Evolutionary conservation across 805 yeast species (phyloP).

Genomic region (Lipomyces chichibuensis): DNA sequence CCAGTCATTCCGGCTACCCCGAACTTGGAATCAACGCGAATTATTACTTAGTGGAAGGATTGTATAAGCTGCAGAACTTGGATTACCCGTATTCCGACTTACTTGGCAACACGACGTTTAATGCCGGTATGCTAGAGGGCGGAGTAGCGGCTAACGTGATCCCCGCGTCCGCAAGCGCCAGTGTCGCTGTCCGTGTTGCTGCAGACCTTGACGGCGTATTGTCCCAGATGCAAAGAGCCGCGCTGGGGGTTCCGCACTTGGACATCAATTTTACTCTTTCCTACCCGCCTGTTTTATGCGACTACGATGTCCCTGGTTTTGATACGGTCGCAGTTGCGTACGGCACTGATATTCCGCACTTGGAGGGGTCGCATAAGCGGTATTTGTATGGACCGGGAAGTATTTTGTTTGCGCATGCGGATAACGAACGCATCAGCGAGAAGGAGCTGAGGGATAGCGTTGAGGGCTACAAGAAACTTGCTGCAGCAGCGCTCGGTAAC

Average conservation of each 20-base stretch:
- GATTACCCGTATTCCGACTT: slow-evolving; percentile 56
- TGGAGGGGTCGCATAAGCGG: slow-evolving; percentile 47
- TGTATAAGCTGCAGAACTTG: slow-evolving; percentile 51
- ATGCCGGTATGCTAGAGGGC: slow-evolving; percentile 59
- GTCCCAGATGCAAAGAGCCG: slow-evolving; percentile 45
- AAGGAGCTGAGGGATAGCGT: slow-evolving; percentile 55
- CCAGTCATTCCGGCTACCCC: slow-evolving; percentile 67
- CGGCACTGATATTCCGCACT: slow-evolving; percentile 57
- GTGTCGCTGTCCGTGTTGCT: slow-evolving; percentile 58
- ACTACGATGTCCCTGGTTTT: slow-evolving; percentile 67
- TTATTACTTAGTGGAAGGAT: slow-evolving; percentile 55
- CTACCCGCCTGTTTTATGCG: slow-evolving; percentile 51
- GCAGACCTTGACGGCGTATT: slow-evolving; percentile 49
- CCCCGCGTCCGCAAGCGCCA: slow-evolving; percentile 60
- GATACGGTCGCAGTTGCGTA: slow-evolving; percentile 56
- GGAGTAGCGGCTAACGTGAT: slow-evolving; percentile 71
- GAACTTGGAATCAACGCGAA: slow-evolving; percentile 67
- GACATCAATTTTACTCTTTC: slow-evolving; percentile 34
- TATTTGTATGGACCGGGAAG: slow-evolving; percentile 69
- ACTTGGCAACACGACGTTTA: slow-evolving; percentile 64
- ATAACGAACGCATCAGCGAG: slow-evolving; percentile 40
- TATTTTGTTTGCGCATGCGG: slow-evolving; percentile 34
- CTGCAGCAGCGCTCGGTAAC: slow-evolving; percentile 33
- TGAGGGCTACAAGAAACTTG: slow-evolving; percentile 55
- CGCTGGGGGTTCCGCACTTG: slow-evolving; percentile 40